Evolutionary conservation across 2,329 filamentous ascomycete species (phyloP).

Genomic region (Microcyclosporella mali): DNA sequence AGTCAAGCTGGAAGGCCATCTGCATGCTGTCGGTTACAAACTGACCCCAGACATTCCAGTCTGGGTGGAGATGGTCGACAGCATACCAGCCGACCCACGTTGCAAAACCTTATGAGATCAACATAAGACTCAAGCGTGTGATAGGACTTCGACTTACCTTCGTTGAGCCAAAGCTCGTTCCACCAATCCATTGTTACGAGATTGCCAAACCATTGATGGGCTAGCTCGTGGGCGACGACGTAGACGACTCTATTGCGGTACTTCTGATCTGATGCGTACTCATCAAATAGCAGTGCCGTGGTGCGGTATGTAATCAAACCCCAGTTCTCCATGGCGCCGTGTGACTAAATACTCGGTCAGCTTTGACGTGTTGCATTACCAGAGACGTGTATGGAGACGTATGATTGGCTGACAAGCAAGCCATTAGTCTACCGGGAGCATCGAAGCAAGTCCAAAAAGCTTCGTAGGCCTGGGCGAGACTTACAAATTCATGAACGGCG

Average conservation of each 20-base stretch:
- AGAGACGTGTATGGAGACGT: conserved; percentile 26
- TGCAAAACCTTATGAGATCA: conserved; percentile 57
- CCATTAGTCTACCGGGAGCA: neutral
- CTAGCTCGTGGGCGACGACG: conserved; percentile 95
- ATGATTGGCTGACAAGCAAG: conserved; percentile 36
- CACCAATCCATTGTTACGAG: conserved; percentile 95
- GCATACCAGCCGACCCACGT: conserved; percentile 98
- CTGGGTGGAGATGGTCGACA: conserved; percentile 83
- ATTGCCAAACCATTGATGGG: conserved; percentile 94
- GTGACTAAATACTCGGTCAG: conserved; percentile 48
- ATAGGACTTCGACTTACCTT: conserved; percentile 44
- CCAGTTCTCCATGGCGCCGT: conserved; percentile 93
- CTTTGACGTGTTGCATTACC: conserved; percentile 2
- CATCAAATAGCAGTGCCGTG: conserved; percentile 92
- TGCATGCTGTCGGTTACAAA: conserved; percentile 95
- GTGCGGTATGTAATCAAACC: conserved; percentile 88
- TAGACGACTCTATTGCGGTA: conserved; percentile 95
- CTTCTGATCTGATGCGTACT: conserved; percentile 78
- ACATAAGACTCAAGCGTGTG: neutral
- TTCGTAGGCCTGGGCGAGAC: conserved; percentile 31
- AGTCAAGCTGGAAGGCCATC: conserved; percentile 82
- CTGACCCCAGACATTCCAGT: conserved; percentile 97
- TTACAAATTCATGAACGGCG: conserved; percentile 86
- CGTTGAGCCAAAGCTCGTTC: conserved; percentile 73
- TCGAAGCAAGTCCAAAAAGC: neutral